Percentiles rank a stretch among this genome's conserved stretches.
Evolutionary conservation across 345 rosid species (phyloP).

Genomic region (Eutrema japonicum): DNA sequence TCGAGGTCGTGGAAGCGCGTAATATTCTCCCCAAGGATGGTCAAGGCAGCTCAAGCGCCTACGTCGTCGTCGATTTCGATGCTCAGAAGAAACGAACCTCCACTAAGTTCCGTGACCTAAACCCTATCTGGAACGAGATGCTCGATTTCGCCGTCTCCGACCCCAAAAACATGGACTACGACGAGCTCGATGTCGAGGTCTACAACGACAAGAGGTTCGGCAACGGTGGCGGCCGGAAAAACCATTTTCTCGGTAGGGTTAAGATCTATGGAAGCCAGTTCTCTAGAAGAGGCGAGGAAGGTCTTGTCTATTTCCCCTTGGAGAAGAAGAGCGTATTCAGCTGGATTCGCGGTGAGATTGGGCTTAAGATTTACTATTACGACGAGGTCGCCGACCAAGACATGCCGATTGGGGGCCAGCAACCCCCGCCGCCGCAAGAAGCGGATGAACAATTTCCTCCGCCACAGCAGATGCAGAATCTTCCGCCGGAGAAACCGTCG

Average conservation of each 20-base stretch:
- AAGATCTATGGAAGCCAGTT: constrained; percentile 89
- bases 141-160: constrained; percentile 83
- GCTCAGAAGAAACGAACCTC: constrained; percentile 72
- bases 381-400: constrained; percentile 66
- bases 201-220: constrained; percentile 75
- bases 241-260: constrained; percentile 88
- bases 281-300: constrained; percentile 70
- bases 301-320: constrained; percentile 69
- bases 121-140: constrained; percentile 87
- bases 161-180: constrained; percentile 69
- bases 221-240: constrained; percentile 80
- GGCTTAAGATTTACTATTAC: constrained; percentile 72
- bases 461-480: constrained; percentile 47
- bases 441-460: constrained; percentile 35
- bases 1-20: constrained; percentile 79
- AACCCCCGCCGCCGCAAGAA: constrained; percentile 34
- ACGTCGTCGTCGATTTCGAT: constrained; percentile 82
- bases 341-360: constrained; percentile 92
- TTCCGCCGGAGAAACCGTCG: constrained; percentile 40
- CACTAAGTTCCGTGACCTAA: constrained; percentile 77
- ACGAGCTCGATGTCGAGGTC: constrained; percentile 85
- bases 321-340: constrained; percentile 96
- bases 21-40: constrained; percentile 92
- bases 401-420: constrained; percentile 26
- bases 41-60: constrained; percentile 93